phyloP scores from a whole-genome alignment of 495 filamentous ascomycete genomes.

The Lasiosphaeria ovina region DNA sequence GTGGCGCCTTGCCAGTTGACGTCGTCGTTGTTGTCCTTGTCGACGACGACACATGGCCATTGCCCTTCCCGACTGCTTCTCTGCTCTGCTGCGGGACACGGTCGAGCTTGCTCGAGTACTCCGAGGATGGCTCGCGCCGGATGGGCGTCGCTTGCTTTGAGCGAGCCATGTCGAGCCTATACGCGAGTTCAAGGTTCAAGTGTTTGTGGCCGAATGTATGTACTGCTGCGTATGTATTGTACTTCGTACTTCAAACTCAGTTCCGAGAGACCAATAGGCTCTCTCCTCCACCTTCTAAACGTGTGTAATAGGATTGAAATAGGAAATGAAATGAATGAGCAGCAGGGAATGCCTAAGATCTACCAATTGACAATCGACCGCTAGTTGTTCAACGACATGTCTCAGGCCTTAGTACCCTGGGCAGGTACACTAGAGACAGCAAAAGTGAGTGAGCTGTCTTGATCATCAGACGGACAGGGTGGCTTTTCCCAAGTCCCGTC shows the following conservation, averaged over 20 bases:
- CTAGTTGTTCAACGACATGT: not conserved
- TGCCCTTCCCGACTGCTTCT: conserved; percentile 26
- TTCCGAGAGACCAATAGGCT: not conserved
- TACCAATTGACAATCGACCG: not conserved
- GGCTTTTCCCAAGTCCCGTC: conserved; percentile 20
- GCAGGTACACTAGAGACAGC: not conserved
- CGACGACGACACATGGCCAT: conserved; percentile 31
- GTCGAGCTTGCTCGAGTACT: conserved; percentile 49
- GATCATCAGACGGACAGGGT: conserved; percentile 17
- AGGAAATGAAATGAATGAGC: conserved; percentile 7
- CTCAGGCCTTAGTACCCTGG: not conserved
- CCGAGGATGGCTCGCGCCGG: conserved; percentile 63
- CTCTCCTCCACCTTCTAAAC: not conserved
- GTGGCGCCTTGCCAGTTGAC: conserved; percentile 24
- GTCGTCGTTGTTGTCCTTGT: conserved; percentile 1
- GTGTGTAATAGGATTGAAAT: not conserved
- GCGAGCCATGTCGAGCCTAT: conserved; percentile 59
- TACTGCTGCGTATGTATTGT: too few relatives aligned
- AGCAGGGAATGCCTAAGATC: not conserved
- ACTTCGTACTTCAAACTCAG: not conserved
- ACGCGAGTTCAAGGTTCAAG: not conserved
- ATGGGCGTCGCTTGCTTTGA: conserved; percentile 67
- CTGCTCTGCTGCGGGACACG: conserved; percentile 33
- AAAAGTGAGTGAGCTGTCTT: not conserved
- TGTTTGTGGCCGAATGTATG: not conserved